These are phyloP conservation scores for Cyclanthera cordifolia DNA, from an alignment of 306 rosid genomes.

Conservation along the genomic window DNA sequence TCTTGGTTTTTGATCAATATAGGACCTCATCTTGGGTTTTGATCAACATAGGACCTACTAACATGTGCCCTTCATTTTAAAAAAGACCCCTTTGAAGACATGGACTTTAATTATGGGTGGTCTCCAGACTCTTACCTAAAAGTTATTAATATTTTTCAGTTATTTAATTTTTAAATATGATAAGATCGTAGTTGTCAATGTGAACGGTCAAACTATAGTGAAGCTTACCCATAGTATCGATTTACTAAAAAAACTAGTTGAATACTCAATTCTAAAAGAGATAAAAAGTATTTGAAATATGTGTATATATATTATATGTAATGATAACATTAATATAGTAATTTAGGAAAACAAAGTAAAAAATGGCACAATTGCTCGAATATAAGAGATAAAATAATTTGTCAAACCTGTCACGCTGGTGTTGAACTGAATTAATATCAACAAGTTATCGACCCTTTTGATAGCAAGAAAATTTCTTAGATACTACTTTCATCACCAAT, in stretches of 20 bases:
- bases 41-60: constrained; percentile 8
- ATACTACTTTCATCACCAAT: no score
- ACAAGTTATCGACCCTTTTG: no score
- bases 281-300: no score
- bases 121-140: constrained; percentile 6
- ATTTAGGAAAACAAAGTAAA: no score
- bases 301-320: no score
- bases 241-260: background rate
- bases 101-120: constrained; percentile 6
- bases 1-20: background rate
- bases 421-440: no score
- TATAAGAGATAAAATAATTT: no score
- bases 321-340: no score
- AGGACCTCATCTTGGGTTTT: constrained; percentile 8
- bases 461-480: no score
- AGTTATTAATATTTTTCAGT: background rate
- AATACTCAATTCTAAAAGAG: background rate
- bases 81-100: background rate
- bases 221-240: background rate
- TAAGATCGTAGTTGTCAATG: background rate
- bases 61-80: constrained; percentile 5
- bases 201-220: background rate
- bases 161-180: background rate
- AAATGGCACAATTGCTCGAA: no score
- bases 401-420: no score